Evolutionary conservation across 768 basidiomycete species (phyloP), one percentile per base, ranked within the genome.

Genomic region (Tylopilus sp.): DNA sequence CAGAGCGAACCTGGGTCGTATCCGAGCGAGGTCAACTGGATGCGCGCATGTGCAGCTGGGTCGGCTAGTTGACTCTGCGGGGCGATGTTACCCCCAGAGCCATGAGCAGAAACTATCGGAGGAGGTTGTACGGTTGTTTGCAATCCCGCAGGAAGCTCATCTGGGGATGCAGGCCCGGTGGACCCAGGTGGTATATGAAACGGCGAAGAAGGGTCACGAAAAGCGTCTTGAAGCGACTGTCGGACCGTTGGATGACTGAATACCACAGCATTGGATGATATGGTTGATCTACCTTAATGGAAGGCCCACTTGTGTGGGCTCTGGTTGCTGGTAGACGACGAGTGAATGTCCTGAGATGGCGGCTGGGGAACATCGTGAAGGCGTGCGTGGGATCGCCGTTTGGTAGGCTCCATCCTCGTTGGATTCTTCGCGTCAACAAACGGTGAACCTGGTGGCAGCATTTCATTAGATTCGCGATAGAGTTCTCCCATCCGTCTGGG

Each of bases 1-100:
- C 83, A 88, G 49, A 90, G 82, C n/a, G 84, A 86, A 23, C 65
- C 57, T 2, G 80, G 74, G 61, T 88, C 83, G 53, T 80, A 81
- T 0, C 85, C 84, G 17, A 73, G 62, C 56, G 73, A 62, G 23
- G 65, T 57, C 21, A 87, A 63, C 51, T 72, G 72, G 23, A 60
- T 57, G 28, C 69, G 69, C 1, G 79, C 85, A 42, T 76, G 71
- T 30, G 69, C 67, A 9, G 54, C 59, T 8, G 44, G 51, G 33
- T 59, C 50, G 0, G 22, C 36, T 15, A 42, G 50, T 39, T 40
- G 51, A 15, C n/a, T 46, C 43, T 44, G 45, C 2, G 35, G 13
- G 40, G 18, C 17, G 5, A 15, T 25, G 4, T 10, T 6, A 21
- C 18, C 9, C n/a, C 7, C 7, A 2, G 18, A 42, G 2, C 36